Percentiles rank a stretch among this genome's conserved stretches.
Evolutionary conservation across 148 eudicot genomes (phyloP).

Genomic region (Rhododendron ovatum): DNA sequence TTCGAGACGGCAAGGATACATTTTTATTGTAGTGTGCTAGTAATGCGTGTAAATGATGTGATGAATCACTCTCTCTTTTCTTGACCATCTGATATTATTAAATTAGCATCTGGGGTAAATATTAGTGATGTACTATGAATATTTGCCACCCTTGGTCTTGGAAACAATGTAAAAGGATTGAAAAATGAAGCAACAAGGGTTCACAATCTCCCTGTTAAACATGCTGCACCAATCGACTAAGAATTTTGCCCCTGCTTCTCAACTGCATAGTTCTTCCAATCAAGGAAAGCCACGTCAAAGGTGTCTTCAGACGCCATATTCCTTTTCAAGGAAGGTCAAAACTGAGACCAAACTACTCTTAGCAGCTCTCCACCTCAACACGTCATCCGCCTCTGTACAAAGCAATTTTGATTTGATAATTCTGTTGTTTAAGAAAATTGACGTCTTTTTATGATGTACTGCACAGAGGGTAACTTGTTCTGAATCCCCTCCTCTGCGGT

Average conservation of each 20-base stretch:
- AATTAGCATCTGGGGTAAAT: not conserved
- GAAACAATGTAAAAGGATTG: not conserved
- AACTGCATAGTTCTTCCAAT: not conserved
- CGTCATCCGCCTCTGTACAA: not conserved
- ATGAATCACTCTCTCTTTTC: no score
- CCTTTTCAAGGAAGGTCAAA: not conserved
- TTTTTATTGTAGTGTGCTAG: not conserved
- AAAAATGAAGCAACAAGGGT: not conserved
- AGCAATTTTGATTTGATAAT: not conserved
- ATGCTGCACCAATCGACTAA: not conserved
- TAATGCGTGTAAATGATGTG: no score
- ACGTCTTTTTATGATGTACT: not conserved
- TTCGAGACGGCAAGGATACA: not conserved
- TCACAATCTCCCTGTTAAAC: not conserved
- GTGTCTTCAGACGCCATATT: not conserved
- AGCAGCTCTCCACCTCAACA: not conserved
- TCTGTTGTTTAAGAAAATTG: not conserved
- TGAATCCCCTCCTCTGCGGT: not conserved
- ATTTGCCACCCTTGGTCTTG: not conserved
- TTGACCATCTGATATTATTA: not conserved
- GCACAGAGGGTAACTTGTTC: not conserved
- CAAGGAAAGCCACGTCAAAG: not conserved
- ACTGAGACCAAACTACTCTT: not conserved
- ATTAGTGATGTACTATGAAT: not conserved
- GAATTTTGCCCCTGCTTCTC: not conserved